Evolutionary conservation across 257 asterid genomes (phyloP), one percentile per base, ranked within the genome.

Genomic region (Rehmannia glutinosa): DNA sequence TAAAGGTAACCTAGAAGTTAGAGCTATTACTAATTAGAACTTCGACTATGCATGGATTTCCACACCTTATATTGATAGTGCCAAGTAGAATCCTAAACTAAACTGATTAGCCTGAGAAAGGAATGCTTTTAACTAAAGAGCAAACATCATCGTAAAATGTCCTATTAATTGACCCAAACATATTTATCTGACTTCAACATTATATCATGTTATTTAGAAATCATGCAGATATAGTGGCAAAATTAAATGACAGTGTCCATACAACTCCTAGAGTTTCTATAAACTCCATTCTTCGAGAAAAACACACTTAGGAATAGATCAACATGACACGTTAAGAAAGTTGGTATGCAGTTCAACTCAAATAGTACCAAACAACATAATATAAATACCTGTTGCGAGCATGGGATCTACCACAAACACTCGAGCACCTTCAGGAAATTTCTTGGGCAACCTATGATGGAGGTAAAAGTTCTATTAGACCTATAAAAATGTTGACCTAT

Each of bases 401-500:
- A 94, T 94, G 70, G 99, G 99, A 78, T 94, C 99, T 3, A 94
- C 81, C 28, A 94, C 83, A 55, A 94, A 80, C 30, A 91, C 96
- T 72, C 84, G 84, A 63, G 97, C 82, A 70, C 90, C 95, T 80
- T 84, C 95, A 13, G 96, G 87, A 78, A 94, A 88, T 73, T 80
- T 85, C 66, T 86, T 81, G 16, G 99, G 99, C 81, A 94, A 87
- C 87, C 99, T 94, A 76, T 49, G 24, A 71, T 41, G 59, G 55
- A 68, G 43, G 61, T 27, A 55, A 55, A 62, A 52, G 45, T 17
- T 23, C 9, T 20, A 52, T 72, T 28, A 64, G 68, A 64, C 30
- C 42, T 43, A 24, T 60, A 9, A 43, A 28, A 64, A 49, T 21
- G 64, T 42, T 6, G n/a, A n/a, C n/a, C n/a, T n/a, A n/a, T 59